These are phyloP conservation scores for Saccharomyces pastorianus DNA, from an alignment of 1,139 yeast species.

Conservation along the genomic window DNA sequence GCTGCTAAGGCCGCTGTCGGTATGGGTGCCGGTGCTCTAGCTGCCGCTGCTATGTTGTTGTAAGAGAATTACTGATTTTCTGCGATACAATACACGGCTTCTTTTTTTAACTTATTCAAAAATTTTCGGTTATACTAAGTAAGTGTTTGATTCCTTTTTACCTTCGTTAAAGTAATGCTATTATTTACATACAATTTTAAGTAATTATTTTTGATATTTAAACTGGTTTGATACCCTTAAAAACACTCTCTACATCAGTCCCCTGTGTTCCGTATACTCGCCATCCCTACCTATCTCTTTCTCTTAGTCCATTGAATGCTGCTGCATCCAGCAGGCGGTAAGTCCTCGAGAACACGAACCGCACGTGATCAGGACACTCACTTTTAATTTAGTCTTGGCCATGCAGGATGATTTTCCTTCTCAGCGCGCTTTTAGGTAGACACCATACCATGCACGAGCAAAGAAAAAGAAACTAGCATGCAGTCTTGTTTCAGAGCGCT, in stretches of 20 bases:
- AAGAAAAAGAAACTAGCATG: background rate
- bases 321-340: no score
- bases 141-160: background rate
- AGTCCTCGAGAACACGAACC: background rate
- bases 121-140: background rate
- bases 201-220: background rate
- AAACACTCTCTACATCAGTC: background rate
- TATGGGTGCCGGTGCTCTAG: no score
- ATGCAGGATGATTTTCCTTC: background rate
- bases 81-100: background rate
- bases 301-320: background rate
- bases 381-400: background rate
- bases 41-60: conserved; percentile 12
- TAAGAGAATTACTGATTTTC: background rate
- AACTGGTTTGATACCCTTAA: background rate
- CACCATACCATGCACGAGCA: background rate
- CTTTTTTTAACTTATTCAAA: background rate
- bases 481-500: background rate
- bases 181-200: background rate
- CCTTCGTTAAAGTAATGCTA: background rate
- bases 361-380: background rate
- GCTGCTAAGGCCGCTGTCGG: no score
- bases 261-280: no score
- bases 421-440: background rate
- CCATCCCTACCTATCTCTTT: no score